Percentiles rank a stretch among this genome's conserved stretches.
These are phyloP conservation scores for Blumeria hordei DNA, from an alignment of 2,329 filamentous ascomycete genomes.

Conservation along the genomic window DNA sequence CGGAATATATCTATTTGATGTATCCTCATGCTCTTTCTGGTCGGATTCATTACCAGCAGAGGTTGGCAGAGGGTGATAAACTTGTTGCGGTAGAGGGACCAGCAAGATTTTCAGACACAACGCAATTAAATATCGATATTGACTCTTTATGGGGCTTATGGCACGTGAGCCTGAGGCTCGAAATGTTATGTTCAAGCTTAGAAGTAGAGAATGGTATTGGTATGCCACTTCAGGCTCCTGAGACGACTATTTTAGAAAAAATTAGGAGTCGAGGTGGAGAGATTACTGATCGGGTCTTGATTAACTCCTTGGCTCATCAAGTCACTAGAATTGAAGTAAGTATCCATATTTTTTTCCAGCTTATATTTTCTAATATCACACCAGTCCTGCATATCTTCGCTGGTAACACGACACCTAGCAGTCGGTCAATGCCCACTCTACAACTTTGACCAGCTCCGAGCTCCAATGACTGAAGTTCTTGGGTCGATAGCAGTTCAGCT, in stretches of 20 bases:
- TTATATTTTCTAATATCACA: conserved; percentile 3
- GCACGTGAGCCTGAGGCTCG: conserved; percentile 67
- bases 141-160: conserved; percentile 63
- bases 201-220: conserved; percentile 35
- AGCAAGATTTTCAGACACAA: conserved; percentile 35
- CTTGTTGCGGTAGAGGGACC: conserved; percentile 23
- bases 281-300: conserved; percentile 65
- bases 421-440: conserved; percentile 37
- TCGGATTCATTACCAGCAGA: conserved; percentile 42
- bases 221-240: conserved; percentile 46
- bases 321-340: conserved; percentile 80
- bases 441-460: conserved; percentile 46
- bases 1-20: conserved; percentile 83
- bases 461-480: conserved; percentile 53
- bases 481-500: conserved; percentile 34
- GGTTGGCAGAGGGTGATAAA: conserved; percentile 10
- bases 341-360: conserved; percentile 7
- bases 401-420: conserved; percentile 57
- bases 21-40: conserved; percentile 76
- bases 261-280: conserved; percentile 54
- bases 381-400: conserved; percentile 58
- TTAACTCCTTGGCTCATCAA: conserved; percentile 85
- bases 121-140: conserved; percentile 52
- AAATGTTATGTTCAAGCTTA: conserved; percentile 80
- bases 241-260: conserved; percentile 58